Base-by-base conservation (phyloP, 163 green algal genomes). In the Smithsoniella earleae region DNA sequence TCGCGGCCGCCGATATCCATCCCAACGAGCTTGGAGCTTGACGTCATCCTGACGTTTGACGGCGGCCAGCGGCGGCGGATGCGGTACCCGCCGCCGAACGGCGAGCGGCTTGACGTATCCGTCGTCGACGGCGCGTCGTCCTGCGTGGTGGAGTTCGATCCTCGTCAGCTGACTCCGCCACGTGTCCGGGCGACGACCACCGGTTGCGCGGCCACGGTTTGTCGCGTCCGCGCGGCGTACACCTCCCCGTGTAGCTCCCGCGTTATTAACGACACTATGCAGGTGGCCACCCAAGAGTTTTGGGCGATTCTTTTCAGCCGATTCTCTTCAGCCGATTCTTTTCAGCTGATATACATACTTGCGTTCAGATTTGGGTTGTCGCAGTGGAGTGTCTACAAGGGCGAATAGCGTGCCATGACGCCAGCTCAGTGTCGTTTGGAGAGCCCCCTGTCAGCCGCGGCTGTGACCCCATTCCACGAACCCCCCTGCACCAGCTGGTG, bases 1-100 rank as follows among this genome's bases (percentile, higher is more conserved):
- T 25, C 49, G 6, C 25, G 25, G 6, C 25, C 49, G 5, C 49
- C 49, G 13, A 64, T 64, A 25, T 64, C 49, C 1, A 36, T 64
- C 49, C 49, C 49, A 10, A 64, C 49, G 25, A 64, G 49, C 49
- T 27, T n/a, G n/a, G n/a, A n/a, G n/a, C n/a, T n/a, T n/a, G n/a
- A n/a, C n/a, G n/a, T n/a, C n/a, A n/a, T n/a, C n/a, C n/a, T n/a
- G n/a, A n/a, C n/a, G n/a, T n/a, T n/a, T n/a, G n/a, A n/a, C n/a
- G n/a, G n/a, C n/a, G n/a, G n/a, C n/a, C n/a, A n/a, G n/a, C n/a
- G n/a, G n/a, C 6, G 49, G 8, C 8, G 25, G 8, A 27, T 27
- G 49, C 49, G 49, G 8, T 64, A 27, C 49, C 49, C 49, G 6
- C 49, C 49, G 13, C 49, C 49, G 1, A 64, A 64, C 49, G 49